A percentile compares a stretch with the other conserved stretches of the same genome.
Evolutionary conservation across 805 yeast genomes (phyloP).

Genomic region (Cyberlindnera maclurae): DNA sequence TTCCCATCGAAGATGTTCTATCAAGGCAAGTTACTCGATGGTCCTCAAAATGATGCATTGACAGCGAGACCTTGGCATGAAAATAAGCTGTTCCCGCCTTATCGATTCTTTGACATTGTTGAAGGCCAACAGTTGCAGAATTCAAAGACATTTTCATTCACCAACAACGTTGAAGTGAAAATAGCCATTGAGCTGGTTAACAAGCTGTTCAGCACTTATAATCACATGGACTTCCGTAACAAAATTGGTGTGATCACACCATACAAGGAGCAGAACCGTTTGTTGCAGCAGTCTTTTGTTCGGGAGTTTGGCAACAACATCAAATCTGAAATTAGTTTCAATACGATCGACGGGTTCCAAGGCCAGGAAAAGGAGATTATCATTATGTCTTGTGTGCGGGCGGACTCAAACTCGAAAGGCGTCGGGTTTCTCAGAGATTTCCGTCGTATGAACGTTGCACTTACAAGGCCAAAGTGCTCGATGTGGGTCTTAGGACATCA

Average conservation of each 20-base stretch:
- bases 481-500: constrained; percentile 87
- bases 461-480: constrained; percentile 88
- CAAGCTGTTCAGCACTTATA: constrained; percentile 41
- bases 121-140: constrained; percentile 63
- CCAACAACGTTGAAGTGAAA: constrained; percentile 62
- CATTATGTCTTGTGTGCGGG: constrained; percentile 92
- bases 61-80: constrained; percentile 75
- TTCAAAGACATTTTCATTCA: constrained; percentile 58
- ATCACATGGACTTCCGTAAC: constrained; percentile 49
- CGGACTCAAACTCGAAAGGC: constrained; percentile 47
- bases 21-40: constrained; percentile 64
- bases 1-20: constrained; percentile 89
- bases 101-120: constrained; percentile 64
- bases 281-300: constrained; percentile 50
- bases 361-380: constrained; percentile 96
- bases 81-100: constrained; percentile 54
- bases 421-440: constrained; percentile 89
- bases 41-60: constrained; percentile 55
- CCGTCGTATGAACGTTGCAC: constrained; percentile 94
- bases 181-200: constrained; percentile 64
- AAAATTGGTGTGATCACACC: constrained; percentile 91
- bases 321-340: constrained; percentile 67
- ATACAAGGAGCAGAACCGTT: constrained; percentile 76
- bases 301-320: constrained; percentile 57
- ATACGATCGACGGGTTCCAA: constrained; percentile 96